A percentile compares a stretch with the other conserved stretches of the same genome.
Evolutionary conservation across 169 alveolate species (phyloP).

Genomic region (Plasmodium chabaudi): DNA sequence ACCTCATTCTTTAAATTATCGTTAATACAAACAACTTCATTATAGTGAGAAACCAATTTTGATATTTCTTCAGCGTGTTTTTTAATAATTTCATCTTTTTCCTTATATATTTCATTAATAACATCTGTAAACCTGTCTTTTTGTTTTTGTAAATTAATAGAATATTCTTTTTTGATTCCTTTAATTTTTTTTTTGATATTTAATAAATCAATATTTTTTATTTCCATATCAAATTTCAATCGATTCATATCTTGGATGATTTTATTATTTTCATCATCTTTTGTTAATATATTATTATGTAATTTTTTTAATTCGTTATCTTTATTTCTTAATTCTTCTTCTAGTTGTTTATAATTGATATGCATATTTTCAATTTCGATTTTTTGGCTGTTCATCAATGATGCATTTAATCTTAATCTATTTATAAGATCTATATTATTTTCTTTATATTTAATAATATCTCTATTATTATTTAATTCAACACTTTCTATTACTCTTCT

Average conservation of each 20-base stretch:
- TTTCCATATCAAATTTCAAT: constrained; percentile 54
- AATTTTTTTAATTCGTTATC: constrained; percentile 67
- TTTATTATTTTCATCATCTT: constrained; percentile 67
- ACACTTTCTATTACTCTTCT: constrained; percentile 51
- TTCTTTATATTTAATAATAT: constrained; percentile 59
- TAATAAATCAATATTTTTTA: constrained; percentile 45
- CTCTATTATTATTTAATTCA: constrained; percentile 56
- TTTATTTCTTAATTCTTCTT: constrained; percentile 69
- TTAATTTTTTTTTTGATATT: constrained; percentile 44
- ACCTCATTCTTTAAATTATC: constrained; percentile 61
- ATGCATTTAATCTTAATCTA: constrained; percentile 45
- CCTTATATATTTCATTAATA: constrained; percentile 50
- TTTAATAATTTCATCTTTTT: constrained; percentile 61
- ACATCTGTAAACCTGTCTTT: constrained; percentile 32
- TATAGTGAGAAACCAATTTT: constrained; percentile 14
- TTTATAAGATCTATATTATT: constrained; percentile 58
- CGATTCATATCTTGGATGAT: constrained; percentile 48
- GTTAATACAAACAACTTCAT: constrained; percentile 28
- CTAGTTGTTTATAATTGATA: constrained; percentile 71
- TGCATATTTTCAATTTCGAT: constrained; percentile 75
- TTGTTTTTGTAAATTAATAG: constrained; percentile 59
- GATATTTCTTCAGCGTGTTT: constrained; percentile 45
- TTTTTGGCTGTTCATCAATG: constrained; percentile 63
- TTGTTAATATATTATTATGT: constrained; percentile 32
- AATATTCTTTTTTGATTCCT: constrained; percentile 44